Percentiles rank a stretch among this genome's conserved stretches.
Evolutionary conservation across 176 grass and related monocot genomes (phyloP).

Genomic region (Triticum monococcum): DNA sequence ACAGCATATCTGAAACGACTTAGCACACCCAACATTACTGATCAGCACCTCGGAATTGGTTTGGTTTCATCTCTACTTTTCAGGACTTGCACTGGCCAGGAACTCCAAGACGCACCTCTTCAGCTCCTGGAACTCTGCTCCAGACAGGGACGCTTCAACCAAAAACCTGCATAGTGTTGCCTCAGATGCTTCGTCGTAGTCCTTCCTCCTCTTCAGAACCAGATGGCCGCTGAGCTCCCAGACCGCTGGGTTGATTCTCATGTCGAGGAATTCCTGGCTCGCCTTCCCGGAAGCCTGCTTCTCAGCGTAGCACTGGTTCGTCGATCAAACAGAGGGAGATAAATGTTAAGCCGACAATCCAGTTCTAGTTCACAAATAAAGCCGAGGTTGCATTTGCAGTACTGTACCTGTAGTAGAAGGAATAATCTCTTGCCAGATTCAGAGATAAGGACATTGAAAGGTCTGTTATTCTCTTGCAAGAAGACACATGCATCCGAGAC

Average conservation of each 20-base stretch:
- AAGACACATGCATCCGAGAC: slow-evolving; percentile 60
- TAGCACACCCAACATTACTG: neutral
- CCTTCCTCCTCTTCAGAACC: slow-evolving; percentile 73
- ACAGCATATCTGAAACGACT: neutral
- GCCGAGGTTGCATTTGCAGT: neutral
- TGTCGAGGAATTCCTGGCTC: slow-evolving; percentile 67
- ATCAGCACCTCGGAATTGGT: neutral
- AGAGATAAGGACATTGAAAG: slow-evolving; percentile 90
- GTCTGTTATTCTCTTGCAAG: slow-evolving; percentile 71
- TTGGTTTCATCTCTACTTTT: neutral
- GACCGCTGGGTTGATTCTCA: slow-evolving; percentile 72
- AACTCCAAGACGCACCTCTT: slow-evolving; percentile 46
- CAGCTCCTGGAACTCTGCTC: slow-evolving; percentile 59
- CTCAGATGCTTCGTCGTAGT: slow-evolving; percentile 65
- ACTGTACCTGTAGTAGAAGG: slow-evolving; percentile 73
- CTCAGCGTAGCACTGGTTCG: slow-evolving; percentile 67
- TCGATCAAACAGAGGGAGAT: neutral
- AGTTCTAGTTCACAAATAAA: slow-evolving; percentile 7
- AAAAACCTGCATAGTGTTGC: slow-evolving; percentile 54
- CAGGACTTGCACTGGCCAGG: neutral
- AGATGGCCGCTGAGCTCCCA: slow-evolving; percentile 94
- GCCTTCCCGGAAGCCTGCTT: slow-evolving; percentile 59
- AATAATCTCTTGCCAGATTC: slow-evolving; percentile 69
- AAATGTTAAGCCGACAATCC: neutral
- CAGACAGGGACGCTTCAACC: slow-evolving; percentile 59